Evolutionary conservation across 192 early-diverging fungal species (phyloP), one percentile per base, ranked within the genome.

Genomic region (Backusella parvicylindrica): DNA sequence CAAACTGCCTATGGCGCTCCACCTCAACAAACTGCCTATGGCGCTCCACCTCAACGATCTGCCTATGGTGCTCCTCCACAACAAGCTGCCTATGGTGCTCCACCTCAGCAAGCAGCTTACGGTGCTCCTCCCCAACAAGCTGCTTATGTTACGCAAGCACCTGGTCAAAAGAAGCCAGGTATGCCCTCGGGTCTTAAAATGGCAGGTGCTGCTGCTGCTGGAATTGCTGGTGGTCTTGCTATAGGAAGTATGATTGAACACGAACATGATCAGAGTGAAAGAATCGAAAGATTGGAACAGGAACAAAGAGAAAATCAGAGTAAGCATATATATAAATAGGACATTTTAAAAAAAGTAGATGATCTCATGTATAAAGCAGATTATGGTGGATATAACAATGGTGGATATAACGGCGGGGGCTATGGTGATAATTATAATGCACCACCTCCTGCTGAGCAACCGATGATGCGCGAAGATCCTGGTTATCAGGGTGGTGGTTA

Each of bases 171-270:
- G 23, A 68, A 33, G 8, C 76, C 56, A 26, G 75, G 73, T 40
- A 68, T 75, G 64, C 72, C 71, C 9, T 71, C 73, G 7, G 80
- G 76, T 47, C 64, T 70, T 49, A 78, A 75, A 37, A 23, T 82
- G 26, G 80, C 76, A 37, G 80, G 68, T 33, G 76, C 64, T 36
- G 73, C 76, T 18, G 80, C 72, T 2, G 72, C 28, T 40, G 80
- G 68, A 23, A 64, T 69, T 60, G 69, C 77, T 31, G 80, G 71
- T 60, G 80, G 80, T 15, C 67, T 78, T 49, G 76, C 74, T n/a
- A 63, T 78, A 30, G 76, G 80, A 37, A 74, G 73, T 47, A 71
- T 82, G 32, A n/a, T 82, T 6, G 73, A 72, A 23, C 80, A 82
- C 64, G 74, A 77, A 33, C 64, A 75, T 13, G 73, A 77, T 26